Evolutionary conservation across 2,329 filamentous ascomycete species (phyloP).

Genomic region (Penicillium fuscoglaucum): DNA sequence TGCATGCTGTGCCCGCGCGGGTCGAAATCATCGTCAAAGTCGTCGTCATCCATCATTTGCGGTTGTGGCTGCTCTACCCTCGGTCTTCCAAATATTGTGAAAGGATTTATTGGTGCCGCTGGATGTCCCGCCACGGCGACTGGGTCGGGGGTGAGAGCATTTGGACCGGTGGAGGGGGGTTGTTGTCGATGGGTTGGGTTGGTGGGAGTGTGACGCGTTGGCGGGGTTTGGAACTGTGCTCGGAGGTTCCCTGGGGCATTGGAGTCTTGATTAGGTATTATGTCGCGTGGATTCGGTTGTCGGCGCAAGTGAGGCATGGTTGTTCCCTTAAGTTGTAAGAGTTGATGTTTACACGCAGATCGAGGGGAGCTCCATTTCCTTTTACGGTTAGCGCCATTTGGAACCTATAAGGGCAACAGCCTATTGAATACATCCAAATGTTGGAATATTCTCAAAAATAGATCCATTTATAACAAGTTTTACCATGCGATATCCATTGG

Average conservation of each 20-base stretch:
- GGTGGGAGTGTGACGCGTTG: conserved; percentile 29
- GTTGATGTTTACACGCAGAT: conserved; percentile 16
- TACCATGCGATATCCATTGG: too few relatives aligned
- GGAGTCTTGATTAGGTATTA: conserved; percentile 13
- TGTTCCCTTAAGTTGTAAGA: neutral
- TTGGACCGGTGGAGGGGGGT: conserved; percentile 26
- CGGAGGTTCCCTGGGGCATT: conserved; percentile 18
- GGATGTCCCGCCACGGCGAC: conserved; percentile 22
- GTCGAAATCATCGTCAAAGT: conserved; percentile 21
- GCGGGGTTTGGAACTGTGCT: conserved; percentile 37
- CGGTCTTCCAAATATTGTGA: conserved; percentile 22
- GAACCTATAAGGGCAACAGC: neutral
- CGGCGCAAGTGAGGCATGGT: conserved; percentile 26
- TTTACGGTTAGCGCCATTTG: conserved; percentile 19
- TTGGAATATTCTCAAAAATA: too few relatives aligned
- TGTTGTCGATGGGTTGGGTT: conserved; percentile 29
- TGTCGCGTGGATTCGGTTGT: conserved; percentile 22
- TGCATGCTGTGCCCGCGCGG: conserved; percentile 18
- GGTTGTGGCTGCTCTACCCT: conserved; percentile 8
- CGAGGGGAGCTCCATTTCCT: conserved; percentile 16
- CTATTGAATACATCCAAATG: accelerated
- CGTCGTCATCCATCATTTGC: conserved; percentile 15
- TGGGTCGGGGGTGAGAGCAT: conserved; percentile 27
- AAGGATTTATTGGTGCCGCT: conserved; percentile 15
- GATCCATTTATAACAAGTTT: neutral